Base-by-base conservation (phyloP, 768 basidiomycete species). In the Russula vinacea region DNA sequence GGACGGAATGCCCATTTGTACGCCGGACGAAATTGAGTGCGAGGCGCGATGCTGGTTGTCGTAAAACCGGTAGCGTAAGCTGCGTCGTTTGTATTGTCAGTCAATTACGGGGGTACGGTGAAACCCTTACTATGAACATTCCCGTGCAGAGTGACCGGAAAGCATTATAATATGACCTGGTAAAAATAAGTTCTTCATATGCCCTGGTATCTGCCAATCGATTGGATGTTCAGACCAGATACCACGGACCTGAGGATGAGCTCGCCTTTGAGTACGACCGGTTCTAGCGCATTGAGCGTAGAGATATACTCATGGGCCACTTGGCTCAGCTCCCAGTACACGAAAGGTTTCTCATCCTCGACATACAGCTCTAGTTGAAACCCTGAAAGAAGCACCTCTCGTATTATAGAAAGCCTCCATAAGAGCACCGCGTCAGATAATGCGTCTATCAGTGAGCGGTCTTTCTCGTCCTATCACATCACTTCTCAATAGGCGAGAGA, bases 1-100 rank as follows among this genome's bases (percentile, higher is more conserved):
- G 79, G 74, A 26, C 77, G 72, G 66, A 86, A 90, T 0, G 88
- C 85, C 90, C 90, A 92, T 70, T 92, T 92, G 69, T 90, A 90
- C 40, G 81, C 16, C 85, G 79, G 44, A 78, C 72, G 70, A 87
- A 85, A 69, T 84, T 87, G 49, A 84, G 79, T 26, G 79, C 75
- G 67, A 82, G 79, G 22, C 81, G 81, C 55, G 78, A 76, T 78
- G 80, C 80, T 22, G 82, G 76, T 14, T 80, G 76, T 2, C 79
- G 79, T 22, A 83, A 73, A 16, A 78, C 70, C 19, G 79, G 78
- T 58, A 83, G 72, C 3, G 81, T 81, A 13, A 82, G 76, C 85
- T 88, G 32, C 26, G 32, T 2, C 44, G 24, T 35, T 5, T 11
- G 44, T 37, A 9, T 40, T 8, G 22, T 51, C n/a, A 52, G 26